These are phyloP conservation scores for Clavispora fructus DNA, from an alignment of 805 yeast genomes.

Conservation along the genomic window DNA sequence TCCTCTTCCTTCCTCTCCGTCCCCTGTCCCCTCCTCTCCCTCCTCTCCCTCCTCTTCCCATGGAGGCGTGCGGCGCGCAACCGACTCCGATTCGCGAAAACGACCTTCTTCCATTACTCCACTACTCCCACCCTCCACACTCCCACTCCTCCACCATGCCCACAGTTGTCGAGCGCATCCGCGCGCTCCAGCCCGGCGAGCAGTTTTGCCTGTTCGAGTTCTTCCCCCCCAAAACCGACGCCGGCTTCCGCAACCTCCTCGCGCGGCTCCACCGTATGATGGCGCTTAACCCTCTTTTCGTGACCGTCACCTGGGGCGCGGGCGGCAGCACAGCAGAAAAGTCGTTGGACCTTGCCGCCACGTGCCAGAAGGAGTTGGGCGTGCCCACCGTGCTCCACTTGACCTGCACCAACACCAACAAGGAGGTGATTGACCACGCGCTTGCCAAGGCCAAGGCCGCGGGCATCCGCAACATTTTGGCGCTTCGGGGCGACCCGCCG, in stretches of 20 bases:
- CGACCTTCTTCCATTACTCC: neutral
- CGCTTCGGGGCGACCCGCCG: slow-evolving; percentile 95
- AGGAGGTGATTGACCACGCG: slow-evolving; percentile 71
- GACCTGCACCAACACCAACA: slow-evolving; percentile 92
- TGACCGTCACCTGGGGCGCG: slow-evolving; percentile 98
- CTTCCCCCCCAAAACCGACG: slow-evolving; percentile 94
- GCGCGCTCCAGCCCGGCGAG: slow-evolving; percentile 43
- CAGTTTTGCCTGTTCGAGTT: slow-evolving; percentile 84
- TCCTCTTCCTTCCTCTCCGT: too few relatives aligned
- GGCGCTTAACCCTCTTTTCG: slow-evolving; percentile 79
- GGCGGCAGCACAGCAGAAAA: slow-evolving; percentile 91
- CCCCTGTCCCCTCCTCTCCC: too few relatives aligned
- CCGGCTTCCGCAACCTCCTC: slow-evolving; percentile 77
- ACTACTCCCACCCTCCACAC: neutral
- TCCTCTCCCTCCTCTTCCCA: too few relatives aligned
- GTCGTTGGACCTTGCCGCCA: slow-evolving; percentile 75
- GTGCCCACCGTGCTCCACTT: slow-evolving; percentile 91
- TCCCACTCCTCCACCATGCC: slow-evolving; percentile 12
- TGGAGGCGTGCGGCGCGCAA: too few relatives aligned
- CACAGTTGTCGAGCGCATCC: slow-evolving; percentile 27
- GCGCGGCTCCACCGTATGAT: slow-evolving; percentile 88
- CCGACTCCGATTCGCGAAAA: too few relatives aligned
- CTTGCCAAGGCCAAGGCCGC: slow-evolving; percentile 59
- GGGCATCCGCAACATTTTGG: slow-evolving; percentile 87
- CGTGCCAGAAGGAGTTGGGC: slow-evolving; percentile 68